Conservation (phyloP, 495 filamentous ascomycete genomes). For the Staphylotrichum longicolle region DNA sequence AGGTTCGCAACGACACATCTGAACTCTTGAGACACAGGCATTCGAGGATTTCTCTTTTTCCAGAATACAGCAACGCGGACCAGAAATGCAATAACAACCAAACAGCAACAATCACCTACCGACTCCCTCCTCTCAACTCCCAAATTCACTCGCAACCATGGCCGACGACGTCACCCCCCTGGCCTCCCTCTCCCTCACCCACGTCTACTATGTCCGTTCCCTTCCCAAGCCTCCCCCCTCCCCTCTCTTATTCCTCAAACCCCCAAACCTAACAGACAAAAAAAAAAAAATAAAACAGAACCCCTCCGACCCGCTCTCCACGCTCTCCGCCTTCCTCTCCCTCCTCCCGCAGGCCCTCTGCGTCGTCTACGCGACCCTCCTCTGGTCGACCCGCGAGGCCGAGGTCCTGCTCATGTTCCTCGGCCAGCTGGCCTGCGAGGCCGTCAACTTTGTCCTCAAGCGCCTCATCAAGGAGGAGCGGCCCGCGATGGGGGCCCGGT, state of each 20-base stretch:
- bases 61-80: too few species aligned
- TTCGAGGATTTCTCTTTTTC: too few species aligned
- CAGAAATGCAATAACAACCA: too few species aligned
- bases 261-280: conserved; percentile 23
- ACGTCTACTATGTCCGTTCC: conserved; percentile 84
- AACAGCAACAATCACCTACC: background rate
- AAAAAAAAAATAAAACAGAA: too few species aligned
- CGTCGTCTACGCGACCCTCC: conserved; percentile 81
- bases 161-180: conserved; percentile 61
- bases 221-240: background rate
- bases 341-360: conserved; percentile 88
- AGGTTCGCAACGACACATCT: too few species aligned
- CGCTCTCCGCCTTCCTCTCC: conserved; percentile 87
- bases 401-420: conserved; percentile 89
- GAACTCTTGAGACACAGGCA: too few species aligned
- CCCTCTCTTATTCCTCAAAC: conserved; percentile 7
- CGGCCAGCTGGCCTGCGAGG: conserved; percentile 91
- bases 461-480: conserved; percentile 88
- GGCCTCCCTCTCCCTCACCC: conserved; percentile 87
- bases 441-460: conserved; percentile 87
- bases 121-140: background rate
- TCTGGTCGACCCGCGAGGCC: conserved; percentile 85
- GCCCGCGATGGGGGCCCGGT: conserved; percentile 59
- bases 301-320: conserved; percentile 78
- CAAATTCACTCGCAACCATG: conserved; percentile 42